Evolutionary conservation across 257 asterid species (phyloP), one percentile per base, ranked within the genome.

Genomic region (Galeopsis tetrahit): DNA sequence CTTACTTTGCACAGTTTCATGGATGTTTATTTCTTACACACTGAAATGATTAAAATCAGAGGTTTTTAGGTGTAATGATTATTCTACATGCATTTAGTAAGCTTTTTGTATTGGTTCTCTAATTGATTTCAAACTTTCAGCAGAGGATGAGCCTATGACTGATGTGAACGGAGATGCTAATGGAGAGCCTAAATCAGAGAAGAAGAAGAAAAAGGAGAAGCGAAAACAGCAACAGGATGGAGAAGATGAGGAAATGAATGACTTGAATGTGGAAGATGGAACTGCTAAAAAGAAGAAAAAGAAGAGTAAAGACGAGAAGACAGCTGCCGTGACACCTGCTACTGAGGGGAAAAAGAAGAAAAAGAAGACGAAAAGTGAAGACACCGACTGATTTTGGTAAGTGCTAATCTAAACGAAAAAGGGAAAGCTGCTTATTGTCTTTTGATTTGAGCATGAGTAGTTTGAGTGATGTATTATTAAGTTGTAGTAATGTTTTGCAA

Each of bases 121-220:
- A 6, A 42, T 36, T 58, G 40, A 52, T 57, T 72, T 71, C 33
- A 71, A 75, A 75, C 59, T 80, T 72, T 78, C 68, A 76, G 80
- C 78, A 53, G 97, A 82, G 77, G 96, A 83, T 67, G 80, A 66
- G 62, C 79, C 76, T 2, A 62, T 69, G 49, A 80, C 79, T 42
- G 70, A 34, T 15, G 63, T 76, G 63, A 89, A 82, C 66, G 89
- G 88, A 36, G 86, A 78, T 48, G 85, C 83, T 4, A 46, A 86
- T 2, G 95, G 78, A 44, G 92, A 82, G 82, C 90, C 87, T 2
- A 90, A 85, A 82, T 79, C 87, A 1, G 96, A 88, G 32, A 91
- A 89, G 88, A 88, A 90, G 87, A 90, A 89, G 73, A 88, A 88
- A 85, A 86, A 88, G 82, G 92, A 89, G 73, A 90, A 90, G 81